A percentile compares a stretch with the other conserved stretches of the same genome.
Evolutionary conservation across 495 filamentous ascomycete species (phyloP).

Genomic region (Astrothelium subdiscretum): DNA sequence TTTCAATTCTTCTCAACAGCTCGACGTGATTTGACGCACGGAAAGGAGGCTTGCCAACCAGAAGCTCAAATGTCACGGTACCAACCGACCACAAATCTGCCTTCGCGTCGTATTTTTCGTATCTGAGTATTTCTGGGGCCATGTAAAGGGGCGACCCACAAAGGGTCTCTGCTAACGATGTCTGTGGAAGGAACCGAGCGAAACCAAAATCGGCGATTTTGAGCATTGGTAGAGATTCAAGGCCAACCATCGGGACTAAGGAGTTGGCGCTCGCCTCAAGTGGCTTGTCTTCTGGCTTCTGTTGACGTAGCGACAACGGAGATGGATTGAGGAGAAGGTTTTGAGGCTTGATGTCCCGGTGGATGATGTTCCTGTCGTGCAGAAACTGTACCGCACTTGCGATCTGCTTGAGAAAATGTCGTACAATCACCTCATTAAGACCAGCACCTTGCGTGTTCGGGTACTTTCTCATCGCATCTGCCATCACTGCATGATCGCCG

Average conservation of each 20-base stretch:
- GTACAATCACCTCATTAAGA: slow-evolving; percentile 82
- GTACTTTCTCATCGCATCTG: slow-evolving; percentile 82
- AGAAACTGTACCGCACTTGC: slow-evolving; percentile 86
- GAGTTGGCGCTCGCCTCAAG: slow-evolving; percentile 61
- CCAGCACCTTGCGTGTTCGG: slow-evolving; percentile 69
- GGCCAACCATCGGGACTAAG: slow-evolving; percentile 64
- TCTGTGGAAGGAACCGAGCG: slow-evolving; percentile 75
- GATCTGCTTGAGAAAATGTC: slow-evolving; percentile 94
- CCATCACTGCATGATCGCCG: slow-evolving; percentile 59
- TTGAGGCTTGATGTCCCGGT: slow-evolving; percentile 95
- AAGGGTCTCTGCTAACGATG: slow-evolving; percentile 85
- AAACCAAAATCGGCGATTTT: slow-evolving; percentile 98
- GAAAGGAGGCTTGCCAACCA: slow-evolving; percentile 81
- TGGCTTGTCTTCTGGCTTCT: slow-evolving; percentile 39
- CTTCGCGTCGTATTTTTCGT: slow-evolving; percentile 94
- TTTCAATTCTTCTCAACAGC: slow-evolving; percentile 81
- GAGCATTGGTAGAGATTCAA: slow-evolving; percentile 84
- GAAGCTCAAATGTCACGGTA: slow-evolving; percentile 91
- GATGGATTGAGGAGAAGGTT: slow-evolving; percentile 87
- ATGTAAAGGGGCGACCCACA: slow-evolving; percentile 98
- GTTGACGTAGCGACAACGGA: slow-evolving; percentile 46
- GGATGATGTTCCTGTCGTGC: slow-evolving; percentile 71
- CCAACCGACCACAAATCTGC: slow-evolving; percentile 97
- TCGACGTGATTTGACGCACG: slow-evolving; percentile 90
- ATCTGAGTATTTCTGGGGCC: slow-evolving; percentile 94